phyloP scores from a whole-genome alignment of 768 basidiomycete species.

The Tephrocybe sp. region DNA sequence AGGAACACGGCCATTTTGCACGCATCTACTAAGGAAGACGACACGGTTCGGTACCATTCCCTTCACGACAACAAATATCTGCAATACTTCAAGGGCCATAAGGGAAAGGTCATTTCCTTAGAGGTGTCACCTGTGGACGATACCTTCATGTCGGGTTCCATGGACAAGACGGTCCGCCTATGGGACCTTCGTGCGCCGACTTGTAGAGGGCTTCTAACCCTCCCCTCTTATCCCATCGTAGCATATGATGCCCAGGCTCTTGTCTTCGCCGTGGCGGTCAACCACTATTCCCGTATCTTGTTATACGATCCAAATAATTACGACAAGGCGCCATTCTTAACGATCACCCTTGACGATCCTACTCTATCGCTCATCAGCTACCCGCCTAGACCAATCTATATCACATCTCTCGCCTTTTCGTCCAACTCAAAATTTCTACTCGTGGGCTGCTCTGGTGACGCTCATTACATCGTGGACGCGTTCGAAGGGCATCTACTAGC shows the following conservation, averaged over 20 bases:
- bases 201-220: constrained; percentile 77
- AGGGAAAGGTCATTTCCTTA: constrained; percentile 82
- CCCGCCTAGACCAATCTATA: constrained; percentile 85
- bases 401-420: constrained; percentile 91
- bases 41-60: constrained; percentile 93
- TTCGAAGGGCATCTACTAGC: constrained; percentile 84
- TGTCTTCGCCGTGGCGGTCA: constrained; percentile 86
- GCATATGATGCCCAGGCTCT: constrained; percentile 84
- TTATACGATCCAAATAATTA: constrained; percentile 85
- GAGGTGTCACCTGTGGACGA: constrained; percentile 93
- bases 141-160: constrained; percentile 91
- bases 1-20: constrained; percentile 82
- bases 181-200: constrained; percentile 89
- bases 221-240: constrained; percentile 74
- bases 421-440: constrained; percentile 88
- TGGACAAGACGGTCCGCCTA: constrained; percentile 92
- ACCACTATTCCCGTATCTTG: constrained; percentile 77
- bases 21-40: constrained; percentile 94
- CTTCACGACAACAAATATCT: constrained; percentile 96
- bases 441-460: constrained; percentile 89
- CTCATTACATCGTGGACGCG: constrained; percentile 92
- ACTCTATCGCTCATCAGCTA: constrained; percentile 72
- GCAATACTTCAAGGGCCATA: constrained; percentile 95
- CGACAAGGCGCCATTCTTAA: constrained; percentile 90
- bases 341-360: constrained; percentile 81